phyloP scores from a whole-genome alignment of 108 stramenopile genomes.

The Fragilariopsis cylindrus region DNA sequence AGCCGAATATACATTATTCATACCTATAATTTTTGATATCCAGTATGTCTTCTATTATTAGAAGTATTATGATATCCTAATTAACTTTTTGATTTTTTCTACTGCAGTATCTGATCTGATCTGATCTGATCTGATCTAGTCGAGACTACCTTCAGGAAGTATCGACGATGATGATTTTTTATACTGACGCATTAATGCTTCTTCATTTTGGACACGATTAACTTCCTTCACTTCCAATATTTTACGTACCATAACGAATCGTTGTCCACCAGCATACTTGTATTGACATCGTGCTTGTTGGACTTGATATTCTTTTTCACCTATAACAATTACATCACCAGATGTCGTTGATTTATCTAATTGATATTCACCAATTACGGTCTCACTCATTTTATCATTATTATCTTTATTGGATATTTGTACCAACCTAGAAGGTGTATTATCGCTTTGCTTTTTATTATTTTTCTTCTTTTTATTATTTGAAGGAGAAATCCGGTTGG shows the following conservation, averaged over 20 bases:
- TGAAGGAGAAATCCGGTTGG: constrained; percentile 1
- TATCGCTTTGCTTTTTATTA: not conserved
- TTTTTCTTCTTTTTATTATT: constrained; percentile 4
- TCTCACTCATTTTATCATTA: not conserved
- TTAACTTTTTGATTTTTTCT: too few relatives aligned
- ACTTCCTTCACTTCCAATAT: constrained; percentile 82
- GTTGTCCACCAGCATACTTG: constrained; percentile 77
- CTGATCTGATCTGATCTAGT: too few relatives aligned
- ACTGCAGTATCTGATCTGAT: too few relatives aligned
- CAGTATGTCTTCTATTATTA: too few relatives aligned
- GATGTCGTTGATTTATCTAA: constrained; percentile 77
- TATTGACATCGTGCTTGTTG: constrained; percentile 64
- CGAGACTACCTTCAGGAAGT: too few relatives aligned
- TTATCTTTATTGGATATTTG: not conserved
- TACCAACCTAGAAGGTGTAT: constrained; percentile 6
- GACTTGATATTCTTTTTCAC: constrained; percentile 63
- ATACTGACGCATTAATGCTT: constrained; percentile 14
- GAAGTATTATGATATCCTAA: too few relatives aligned
- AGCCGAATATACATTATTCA: too few relatives aligned
- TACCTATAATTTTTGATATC: too few relatives aligned
- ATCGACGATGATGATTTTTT: constrained; percentile 1
- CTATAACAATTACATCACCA: constrained; percentile 70
- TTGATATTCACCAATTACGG: constrained; percentile 67
- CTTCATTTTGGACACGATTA: constrained; percentile 58
- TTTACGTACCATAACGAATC: constrained; percentile 79